Evolutionary conservation across 345 rosid genomes (phyloP).

Genomic region (Raphanus sativus): DNA sequence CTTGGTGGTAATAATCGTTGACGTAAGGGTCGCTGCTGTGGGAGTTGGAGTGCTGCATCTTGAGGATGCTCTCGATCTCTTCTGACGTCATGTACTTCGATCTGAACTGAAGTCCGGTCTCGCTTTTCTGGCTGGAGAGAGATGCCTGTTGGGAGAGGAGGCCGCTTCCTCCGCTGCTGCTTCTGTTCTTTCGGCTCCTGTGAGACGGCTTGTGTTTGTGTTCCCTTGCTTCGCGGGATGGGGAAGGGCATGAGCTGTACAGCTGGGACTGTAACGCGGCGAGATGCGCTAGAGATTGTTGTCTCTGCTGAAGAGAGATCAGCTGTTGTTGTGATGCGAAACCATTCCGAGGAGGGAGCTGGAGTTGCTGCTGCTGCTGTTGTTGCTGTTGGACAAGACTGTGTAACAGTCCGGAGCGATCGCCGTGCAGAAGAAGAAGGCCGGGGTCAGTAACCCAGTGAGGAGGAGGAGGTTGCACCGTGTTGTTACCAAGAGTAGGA

Average conservation of each 20-base stretch:
- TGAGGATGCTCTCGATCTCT: slow-evolving; percentile 93
- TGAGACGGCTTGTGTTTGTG: slow-evolving; percentile 71
- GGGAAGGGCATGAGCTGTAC: slow-evolving; percentile 55
- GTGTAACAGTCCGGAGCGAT: slow-evolving; percentile 64
- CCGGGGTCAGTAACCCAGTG: slow-evolving; percentile 78
- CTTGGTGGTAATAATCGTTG: slow-evolving; percentile 96
- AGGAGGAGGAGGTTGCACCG: slow-evolving; percentile 59
- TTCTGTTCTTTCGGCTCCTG: slow-evolving; percentile 56
- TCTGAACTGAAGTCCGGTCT: slow-evolving; percentile 64
- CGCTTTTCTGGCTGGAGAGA: slow-evolving; percentile 76
- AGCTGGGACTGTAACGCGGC: slow-evolving; percentile 74
- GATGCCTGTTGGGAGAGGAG: slow-evolving; percentile 67
- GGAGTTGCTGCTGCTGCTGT: slow-evolving; percentile 48
- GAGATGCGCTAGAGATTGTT: slow-evolving; percentile 69
- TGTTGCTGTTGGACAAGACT: slow-evolving; percentile 56
- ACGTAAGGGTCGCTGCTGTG: slow-evolving; percentile 82
- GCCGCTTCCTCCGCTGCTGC: slow-evolving; percentile 37
- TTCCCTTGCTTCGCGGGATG: slow-evolving; percentile 67
- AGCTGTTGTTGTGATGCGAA: slow-evolving; percentile 57
- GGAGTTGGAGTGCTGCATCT: slow-evolving; percentile 89
- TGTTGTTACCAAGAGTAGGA: slow-evolving; percentile 57
- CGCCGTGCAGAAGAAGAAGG: slow-evolving; percentile 56
- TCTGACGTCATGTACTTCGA: slow-evolving; percentile 96
- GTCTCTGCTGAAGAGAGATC: slow-evolving; percentile 63
- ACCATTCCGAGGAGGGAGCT: slow-evolving; percentile 64